These are phyloP conservation scores for Heterobasidion occidentale DNA, from an alignment of 1,284 basidiomycete genomes.

Conservation along the genomic window DNA sequence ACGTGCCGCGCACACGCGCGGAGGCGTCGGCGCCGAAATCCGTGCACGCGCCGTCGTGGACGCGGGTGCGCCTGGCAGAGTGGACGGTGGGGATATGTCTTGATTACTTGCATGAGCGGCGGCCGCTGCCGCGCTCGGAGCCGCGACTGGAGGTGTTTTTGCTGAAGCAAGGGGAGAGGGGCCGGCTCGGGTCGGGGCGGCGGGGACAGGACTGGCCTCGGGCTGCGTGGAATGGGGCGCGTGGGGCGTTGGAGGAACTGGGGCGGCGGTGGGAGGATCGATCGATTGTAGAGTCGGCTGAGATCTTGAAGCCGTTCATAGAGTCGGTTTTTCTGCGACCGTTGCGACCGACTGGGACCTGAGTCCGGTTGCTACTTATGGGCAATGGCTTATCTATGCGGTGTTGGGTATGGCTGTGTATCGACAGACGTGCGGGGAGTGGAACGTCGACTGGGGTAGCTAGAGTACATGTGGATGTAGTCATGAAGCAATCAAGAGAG, in stretches of 20 bases:
- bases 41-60: slow-evolving; percentile 45
- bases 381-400: no score
- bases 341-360: slow-evolving; percentile 43
- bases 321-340: slow-evolving; percentile 37
- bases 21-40: slow-evolving; percentile 28
- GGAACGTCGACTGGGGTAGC: neutral
- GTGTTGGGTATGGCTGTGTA: no score
- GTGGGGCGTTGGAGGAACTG: slow-evolving; percentile 38
- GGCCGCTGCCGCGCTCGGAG: slow-evolving; percentile 5
- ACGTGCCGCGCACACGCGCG: slow-evolving; percentile 24
- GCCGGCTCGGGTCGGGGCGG: slow-evolving; percentile 6
- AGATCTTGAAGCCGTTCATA: slow-evolving; percentile 39
- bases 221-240: slow-evolving; percentile 50
- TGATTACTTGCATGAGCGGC: slow-evolving; percentile 41
- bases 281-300: slow-evolving; percentile 40
- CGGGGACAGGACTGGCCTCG: slow-evolving; percentile 64
- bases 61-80: slow-evolving; percentile 29
- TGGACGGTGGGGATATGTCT: slow-evolving; percentile 53
- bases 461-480: neutral
- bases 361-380: neutral
- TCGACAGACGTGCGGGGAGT: neutral
- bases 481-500: no score
- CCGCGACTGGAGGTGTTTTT: slow-evolving; percentile 9
- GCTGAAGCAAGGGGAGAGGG: slow-evolving; percentile 5
- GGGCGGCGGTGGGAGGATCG: slow-evolving; percentile 45